Conservation (phyloP, 306 rosid species). For the Fragaria nilgerrensis region DNA sequence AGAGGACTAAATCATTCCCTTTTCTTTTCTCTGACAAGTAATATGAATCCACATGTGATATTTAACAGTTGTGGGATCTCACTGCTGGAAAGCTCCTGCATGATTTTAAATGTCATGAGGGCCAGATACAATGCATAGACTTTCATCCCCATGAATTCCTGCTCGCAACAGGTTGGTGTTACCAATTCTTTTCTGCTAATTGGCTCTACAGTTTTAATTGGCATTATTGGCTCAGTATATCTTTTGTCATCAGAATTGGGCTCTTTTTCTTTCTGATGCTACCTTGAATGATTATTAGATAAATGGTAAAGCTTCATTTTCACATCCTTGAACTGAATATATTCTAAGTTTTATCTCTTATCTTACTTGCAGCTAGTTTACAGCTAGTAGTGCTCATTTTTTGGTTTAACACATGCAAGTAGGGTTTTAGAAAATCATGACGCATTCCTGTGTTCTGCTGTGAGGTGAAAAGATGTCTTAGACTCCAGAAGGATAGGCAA, state of each 20-base stretch:
- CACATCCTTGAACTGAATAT: background rate
- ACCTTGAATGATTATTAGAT: conserved; percentile 6
- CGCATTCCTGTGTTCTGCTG: background rate
- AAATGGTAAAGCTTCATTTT: background rate
- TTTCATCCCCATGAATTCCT: conserved; percentile 97
- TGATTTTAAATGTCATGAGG: conserved; percentile 92
- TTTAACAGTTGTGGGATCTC: conserved; percentile 91
- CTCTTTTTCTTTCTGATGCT: background rate
- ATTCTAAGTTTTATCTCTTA: background rate
- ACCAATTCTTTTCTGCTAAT: conserved; percentile 15
- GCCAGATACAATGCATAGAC: conserved; percentile 95
- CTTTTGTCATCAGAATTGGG: background rate
- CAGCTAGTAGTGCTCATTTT: background rate
- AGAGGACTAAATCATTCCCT: background rate
- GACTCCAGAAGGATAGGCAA: background rate
- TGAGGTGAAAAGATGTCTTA: background rate
- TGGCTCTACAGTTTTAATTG: no score
- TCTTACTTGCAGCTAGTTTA: background rate
- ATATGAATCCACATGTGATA: no score
- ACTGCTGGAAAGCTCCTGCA: conserved; percentile 97
- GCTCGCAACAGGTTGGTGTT: conserved; percentile 86
- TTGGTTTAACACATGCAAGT: background rate
- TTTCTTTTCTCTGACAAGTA: background rate
- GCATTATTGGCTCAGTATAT: conserved; percentile 8
- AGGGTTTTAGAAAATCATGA: background rate